Evolutionary conservation across 2,329 filamentous ascomycete genomes (phyloP).

Genomic region (Arthrocladium fulminans): DNA sequence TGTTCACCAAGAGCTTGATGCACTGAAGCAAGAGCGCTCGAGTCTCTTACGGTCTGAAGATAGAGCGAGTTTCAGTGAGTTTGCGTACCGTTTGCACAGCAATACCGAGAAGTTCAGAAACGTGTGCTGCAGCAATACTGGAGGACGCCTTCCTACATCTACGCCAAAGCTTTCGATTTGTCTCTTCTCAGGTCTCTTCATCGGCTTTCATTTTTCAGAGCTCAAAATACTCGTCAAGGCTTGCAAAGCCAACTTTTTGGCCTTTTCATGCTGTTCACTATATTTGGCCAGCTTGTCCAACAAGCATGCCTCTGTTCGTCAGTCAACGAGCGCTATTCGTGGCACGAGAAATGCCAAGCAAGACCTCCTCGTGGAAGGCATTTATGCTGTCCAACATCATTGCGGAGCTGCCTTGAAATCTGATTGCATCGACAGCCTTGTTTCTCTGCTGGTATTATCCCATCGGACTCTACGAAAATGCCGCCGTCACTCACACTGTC

Average conservation of each 20-base stretch:
- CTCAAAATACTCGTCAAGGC: conserved; percentile 65
- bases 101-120: conserved; percentile 57
- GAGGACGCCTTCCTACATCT: conserved; percentile 82
- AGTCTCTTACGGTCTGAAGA: conserved; percentile 33
- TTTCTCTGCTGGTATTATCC: conserved; percentile 63
- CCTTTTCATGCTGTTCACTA: conserved; percentile 75
- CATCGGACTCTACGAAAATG: conserved; percentile 40
- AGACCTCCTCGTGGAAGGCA: conserved; percentile 65
- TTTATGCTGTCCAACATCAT: conserved; percentile 64
- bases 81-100: conserved; percentile 62
- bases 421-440: conserved; percentile 53
- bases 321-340: conserved; percentile 52
- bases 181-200: conserved; percentile 57
- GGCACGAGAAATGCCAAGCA: conserved; percentile 53
- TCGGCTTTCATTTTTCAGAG: conserved; percentile 73
- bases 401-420: conserved; percentile 61
- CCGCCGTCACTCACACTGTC: conserved; percentile 31
- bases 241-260: conserved; percentile 86
- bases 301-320: conserved; percentile 51
- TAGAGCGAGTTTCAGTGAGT: conserved; percentile 60
- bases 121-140: conserved; percentile 89
- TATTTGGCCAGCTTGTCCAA: conserved; percentile 56
- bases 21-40: conserved; percentile 45
- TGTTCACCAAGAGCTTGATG: conserved; percentile 48
- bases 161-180: conserved; percentile 68